phyloP scores from a whole-genome alignment of 2,329 filamentous ascomycete species.

The Alternaria viburni region DNA sequence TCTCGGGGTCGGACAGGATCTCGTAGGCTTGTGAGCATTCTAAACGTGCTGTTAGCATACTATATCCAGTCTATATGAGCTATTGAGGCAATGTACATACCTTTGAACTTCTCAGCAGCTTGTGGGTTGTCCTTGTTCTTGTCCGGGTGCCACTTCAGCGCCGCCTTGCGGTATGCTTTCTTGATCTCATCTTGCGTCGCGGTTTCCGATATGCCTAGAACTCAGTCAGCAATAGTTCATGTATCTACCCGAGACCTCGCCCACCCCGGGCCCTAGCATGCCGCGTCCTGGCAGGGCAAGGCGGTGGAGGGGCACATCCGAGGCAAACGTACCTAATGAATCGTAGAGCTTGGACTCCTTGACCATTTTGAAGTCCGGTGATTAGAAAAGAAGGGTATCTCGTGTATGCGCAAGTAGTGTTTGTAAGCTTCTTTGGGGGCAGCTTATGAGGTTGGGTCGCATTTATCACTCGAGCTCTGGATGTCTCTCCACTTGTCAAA shows the following conservation, averaged over 20 bases:
- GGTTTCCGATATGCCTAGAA: constrained; percentile 70
- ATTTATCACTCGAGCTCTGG: constrained; percentile 34
- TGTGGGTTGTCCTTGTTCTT: constrained; percentile 94
- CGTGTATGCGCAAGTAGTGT: constrained; percentile 17
- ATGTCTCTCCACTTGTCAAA: constrained; percentile 38
- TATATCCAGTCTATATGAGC: not conserved
- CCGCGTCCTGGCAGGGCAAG: constrained; percentile 7
- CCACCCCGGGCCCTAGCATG: constrained; percentile 2
- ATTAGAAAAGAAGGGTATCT: constrained; percentile 15
- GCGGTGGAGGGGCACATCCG: constrained; percentile 30
- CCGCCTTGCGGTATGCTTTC: constrained; percentile 90
- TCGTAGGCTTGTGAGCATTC: constrained; percentile 98
- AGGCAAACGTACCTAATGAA: constrained; percentile 61
- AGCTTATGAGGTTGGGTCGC: constrained; percentile 26
- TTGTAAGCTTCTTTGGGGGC: constrained; percentile 22
- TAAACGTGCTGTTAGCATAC: constrained; percentile 37
- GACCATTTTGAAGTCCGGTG: constrained; percentile 69
- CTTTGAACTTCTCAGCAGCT: constrained; percentile 93
- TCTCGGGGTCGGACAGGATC: constrained; percentile 95
- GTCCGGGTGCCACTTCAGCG: constrained; percentile 92
- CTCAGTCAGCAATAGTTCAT: constrained; percentile 26
- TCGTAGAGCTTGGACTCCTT: constrained; percentile 97
- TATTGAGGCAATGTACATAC: constrained; percentile 43
- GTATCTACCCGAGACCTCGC: constrained; percentile 12
- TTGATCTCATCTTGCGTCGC: constrained; percentile 95